Base-by-base conservation (phyloP, 768 basidiomycete genomes). In the Mrakia blollopis region DNA sequence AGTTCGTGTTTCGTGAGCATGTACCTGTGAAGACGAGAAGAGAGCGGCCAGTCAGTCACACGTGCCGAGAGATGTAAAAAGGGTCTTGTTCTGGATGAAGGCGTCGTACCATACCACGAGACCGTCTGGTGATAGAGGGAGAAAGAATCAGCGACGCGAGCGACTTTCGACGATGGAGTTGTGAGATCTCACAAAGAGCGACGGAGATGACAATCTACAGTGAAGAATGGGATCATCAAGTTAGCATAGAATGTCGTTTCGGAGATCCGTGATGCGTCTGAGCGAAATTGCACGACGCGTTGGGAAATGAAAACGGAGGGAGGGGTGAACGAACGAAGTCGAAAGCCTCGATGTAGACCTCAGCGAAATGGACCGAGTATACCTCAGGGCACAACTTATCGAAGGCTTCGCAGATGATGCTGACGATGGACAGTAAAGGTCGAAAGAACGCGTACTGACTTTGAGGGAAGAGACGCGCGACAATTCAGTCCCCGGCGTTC, bases 141-240 rank as follows among this genome's bases (percentile, higher is more conserved):
- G 16, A 3, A 95, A 11, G 92, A 93, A 80, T 96, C 96, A 3
- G 96, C 86, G 2, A 94, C 94, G 57, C 90, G 91, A 81, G 95
- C 94, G 79, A 91, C 92, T 79, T 18, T 10, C 8, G 52, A n/a
- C 21, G 2, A 4, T 78, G 86, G 86, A 82, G 78, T 54, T 82
- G 80, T 18, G 8, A 54, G 25, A 16, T 9, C 25, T n/a, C 10
- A 54, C 25, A 96, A 3, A 97, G 86, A 2, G 94, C 94, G 54
- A 95, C 81, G 89, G 90, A 91, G 81, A 96, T 94, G 79, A 91
- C 92, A 79, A 90, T 86, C 79, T 91, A 92, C n/a, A n/a, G n/a
- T n/a, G n/a, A n/a, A 90, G 71, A 93, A 85, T 1, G 35, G 21
- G 21, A 32, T 23, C 9, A 67, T 80, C 89, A 88, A 47, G 95